Base-by-base conservation (phyloP, 768 basidiomycete genomes). In the Agaricus blazei region DNA sequence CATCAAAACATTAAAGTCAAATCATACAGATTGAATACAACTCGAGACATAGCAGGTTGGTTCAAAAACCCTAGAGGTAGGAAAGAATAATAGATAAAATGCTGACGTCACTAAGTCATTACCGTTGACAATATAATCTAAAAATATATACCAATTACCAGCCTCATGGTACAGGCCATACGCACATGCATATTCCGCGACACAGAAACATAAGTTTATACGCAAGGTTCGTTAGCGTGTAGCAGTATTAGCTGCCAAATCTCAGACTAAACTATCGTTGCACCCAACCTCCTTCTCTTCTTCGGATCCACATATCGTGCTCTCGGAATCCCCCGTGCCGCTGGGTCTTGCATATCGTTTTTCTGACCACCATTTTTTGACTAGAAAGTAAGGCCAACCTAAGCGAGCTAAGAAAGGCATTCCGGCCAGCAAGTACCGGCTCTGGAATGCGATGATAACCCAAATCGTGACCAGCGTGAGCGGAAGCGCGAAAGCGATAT, bases 371-470 rank as follows among this genome's bases (percentile, higher is more conserved):
- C 48, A 56, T 23, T 36, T 27, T 9, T 44, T 40, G 7, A 56
- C 1, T 48, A 19, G 1, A 73, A 72, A n/a, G 66, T 48, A 49
- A 8, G 75, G 75, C 74, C 74, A 75, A 9, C 60, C 62, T 0
- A 75, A 60, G 9, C 72, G 68, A 47, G 54, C 62, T 61, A 65
- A 67, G 53, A 74, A 60, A 11, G 63, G 61, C 7, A 66, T 60
- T 1, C 61, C 56, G 0, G 58, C 31, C 34, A 75, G 72, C 14
- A 76, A 63, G 44, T 71, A 68, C 29, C 69, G 73, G 61, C 72
- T 75, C 58, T 84, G 82, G 60, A 81, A 75, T 4, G 82, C 75
- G 34, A 84, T 67, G 34, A 82, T 72, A 15, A 79, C 59, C 81
- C 83, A 86, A 15, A 75, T 58, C 7, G 81, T 79, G 19, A 76